These are phyloP conservation scores for Phytophthora cryptogea DNA, from an alignment of 352 stramenopile species.

Conservation along the genomic window DNA sequence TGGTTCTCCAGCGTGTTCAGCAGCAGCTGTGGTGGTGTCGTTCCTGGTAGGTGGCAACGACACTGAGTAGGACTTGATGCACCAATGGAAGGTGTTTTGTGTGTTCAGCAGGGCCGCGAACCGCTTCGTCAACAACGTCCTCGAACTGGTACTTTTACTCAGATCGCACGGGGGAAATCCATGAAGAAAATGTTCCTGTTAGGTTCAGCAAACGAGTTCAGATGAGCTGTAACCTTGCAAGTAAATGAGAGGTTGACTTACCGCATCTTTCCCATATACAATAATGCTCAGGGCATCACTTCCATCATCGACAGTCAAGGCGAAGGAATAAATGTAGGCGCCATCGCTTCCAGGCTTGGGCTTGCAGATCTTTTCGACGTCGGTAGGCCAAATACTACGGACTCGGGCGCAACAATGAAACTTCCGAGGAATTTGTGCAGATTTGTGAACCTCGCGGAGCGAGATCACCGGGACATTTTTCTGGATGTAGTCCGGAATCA, in stretches of 20 bases:
- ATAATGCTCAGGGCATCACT: slow-evolving; percentile 63
- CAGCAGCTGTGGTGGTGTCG: neutral
- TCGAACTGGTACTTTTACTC: slow-evolving; percentile 51
- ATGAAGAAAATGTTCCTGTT: slow-evolving; percentile 70
- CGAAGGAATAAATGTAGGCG: slow-evolving; percentile 75
- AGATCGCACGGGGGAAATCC: slow-evolving; percentile 75
- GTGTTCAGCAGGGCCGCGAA: slow-evolving; percentile 39
- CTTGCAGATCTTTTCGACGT: slow-evolving; percentile 60
- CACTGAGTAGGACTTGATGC: slow-evolving; percentile 70
- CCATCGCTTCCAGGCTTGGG: slow-evolving; percentile 19
- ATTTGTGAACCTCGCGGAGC: slow-evolving; percentile 39
- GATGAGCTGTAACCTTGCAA: neutral
- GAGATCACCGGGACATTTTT: slow-evolving; percentile 52
- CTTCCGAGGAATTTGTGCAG: slow-evolving; percentile 51
- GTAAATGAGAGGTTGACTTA: slow-evolving; percentile 30
- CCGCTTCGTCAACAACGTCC: slow-evolving; percentile 52
- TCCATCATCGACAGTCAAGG: slow-evolving; percentile 54
- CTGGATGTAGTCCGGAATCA: slow-evolving; percentile 53
- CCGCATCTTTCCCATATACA: slow-evolving; percentile 70
- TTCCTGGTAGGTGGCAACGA: slow-evolving; percentile 12
- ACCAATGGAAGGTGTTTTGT: slow-evolving; percentile 49
- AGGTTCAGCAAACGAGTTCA: neutral
- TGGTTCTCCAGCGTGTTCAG: slow-evolving; percentile 2
- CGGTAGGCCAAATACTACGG: slow-evolving; percentile 47
- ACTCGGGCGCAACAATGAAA: slow-evolving; percentile 66